These are phyloP conservation scores for Pseudoturritis turrita DNA, from an alignment of 345 rosid genomes.

Conservation along the genomic window DNA sequence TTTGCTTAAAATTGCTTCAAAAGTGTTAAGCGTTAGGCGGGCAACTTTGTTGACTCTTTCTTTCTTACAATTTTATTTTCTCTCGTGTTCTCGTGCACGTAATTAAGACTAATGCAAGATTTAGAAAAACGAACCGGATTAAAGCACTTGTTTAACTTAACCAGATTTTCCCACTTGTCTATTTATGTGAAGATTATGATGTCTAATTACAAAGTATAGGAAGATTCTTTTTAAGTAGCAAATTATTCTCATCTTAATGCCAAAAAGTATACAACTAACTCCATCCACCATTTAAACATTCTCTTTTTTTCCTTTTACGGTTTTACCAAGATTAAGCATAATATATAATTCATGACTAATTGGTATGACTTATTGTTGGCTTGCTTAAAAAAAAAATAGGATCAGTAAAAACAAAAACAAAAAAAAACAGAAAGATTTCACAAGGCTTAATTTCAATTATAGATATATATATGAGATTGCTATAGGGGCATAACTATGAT, in stretches of 20 bases:
- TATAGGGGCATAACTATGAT: no score
- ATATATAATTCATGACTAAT: not conserved
- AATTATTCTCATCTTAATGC: slow-evolving; percentile 23
- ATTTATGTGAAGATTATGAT: not conserved
- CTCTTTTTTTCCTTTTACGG: not conserved
- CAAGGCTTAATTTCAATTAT: not conserved
- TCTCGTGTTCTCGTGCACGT: slow-evolving; percentile 30
- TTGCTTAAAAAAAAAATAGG: not conserved
- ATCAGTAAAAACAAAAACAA: not conserved
- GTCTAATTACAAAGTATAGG: not conserved
- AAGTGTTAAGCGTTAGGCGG: slow-evolving; percentile 28
- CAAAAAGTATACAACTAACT: slow-evolving; percentile 29
- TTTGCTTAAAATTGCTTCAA: slow-evolving; percentile 14
- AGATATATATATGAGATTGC: no score
- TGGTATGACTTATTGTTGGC: slow-evolving; percentile 13
- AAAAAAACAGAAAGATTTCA: not conserved
- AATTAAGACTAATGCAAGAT: slow-evolving; percentile 6
- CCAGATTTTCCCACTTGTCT: not conserved
- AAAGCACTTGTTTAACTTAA: slow-evolving; percentile 7
- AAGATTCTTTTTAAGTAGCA: not conserved
- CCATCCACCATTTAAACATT: slow-evolving; percentile 24
- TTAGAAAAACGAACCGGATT: not conserved
- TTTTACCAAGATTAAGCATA: not conserved
- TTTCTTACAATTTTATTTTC: not conserved
- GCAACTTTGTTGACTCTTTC: slow-evolving; percentile 32